These are phyloP conservation scores for Ulota crispa DNA, from an alignment of 225 moss, liverwort and hornwort species.

Conservation along the genomic window DNA sequence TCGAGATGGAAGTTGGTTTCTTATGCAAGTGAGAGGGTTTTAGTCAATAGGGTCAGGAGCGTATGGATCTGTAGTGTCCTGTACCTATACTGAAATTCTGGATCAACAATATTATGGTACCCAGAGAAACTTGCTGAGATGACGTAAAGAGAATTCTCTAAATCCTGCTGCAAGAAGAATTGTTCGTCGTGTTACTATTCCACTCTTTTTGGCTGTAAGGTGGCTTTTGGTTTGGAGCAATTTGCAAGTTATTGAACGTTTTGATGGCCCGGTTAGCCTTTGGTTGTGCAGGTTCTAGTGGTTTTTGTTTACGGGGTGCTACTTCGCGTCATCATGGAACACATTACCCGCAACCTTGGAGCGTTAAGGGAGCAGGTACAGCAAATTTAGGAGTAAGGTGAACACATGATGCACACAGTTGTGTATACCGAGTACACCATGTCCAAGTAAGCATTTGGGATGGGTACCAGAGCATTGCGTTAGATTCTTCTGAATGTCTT, in stretches of 20 bases:
- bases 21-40: neutral
- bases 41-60: neutral
- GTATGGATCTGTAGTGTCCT: neutral
- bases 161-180: neutral
- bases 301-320: slow-evolving; percentile 59
- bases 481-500: neutral
- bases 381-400: slow-evolving; percentile 79
- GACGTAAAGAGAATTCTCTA: neutral
- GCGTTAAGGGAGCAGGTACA: slow-evolving; percentile 76
- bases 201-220: neutral
- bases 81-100: neutral
- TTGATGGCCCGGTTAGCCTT: neutral
- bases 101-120: neutral
- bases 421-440: slow-evolving; percentile 73
- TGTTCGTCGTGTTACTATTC: neutral
- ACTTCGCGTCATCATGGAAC: slow-evolving; percentile 69
- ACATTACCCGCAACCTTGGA: slow-evolving; percentile 63
- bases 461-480: neutral
- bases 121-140: neutral
- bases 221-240: neutral
- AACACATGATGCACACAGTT: slow-evolving; percentile 78
- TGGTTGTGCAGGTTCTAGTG: slow-evolving; percentile 64
- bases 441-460: slow-evolving; percentile 69
- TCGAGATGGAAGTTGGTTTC: neutral
- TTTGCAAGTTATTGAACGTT: neutral